These are phyloP conservation scores for Lodderomyces jiufengensis DNA, from an alignment of 1,139 yeast genomes.

Conservation along the genomic window DNA sequence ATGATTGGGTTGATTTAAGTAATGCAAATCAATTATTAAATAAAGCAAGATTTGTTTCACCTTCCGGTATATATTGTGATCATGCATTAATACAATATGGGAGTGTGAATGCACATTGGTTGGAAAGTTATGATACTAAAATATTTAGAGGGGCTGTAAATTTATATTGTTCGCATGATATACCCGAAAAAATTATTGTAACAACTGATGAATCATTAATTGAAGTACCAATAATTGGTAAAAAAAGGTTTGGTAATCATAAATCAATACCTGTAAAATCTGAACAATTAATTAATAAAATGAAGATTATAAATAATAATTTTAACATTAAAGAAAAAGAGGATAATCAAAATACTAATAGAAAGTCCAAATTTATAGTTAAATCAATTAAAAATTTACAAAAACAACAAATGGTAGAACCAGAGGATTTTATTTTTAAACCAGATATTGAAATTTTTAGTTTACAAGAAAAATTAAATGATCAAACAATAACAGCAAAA, in stretches of 20 bases:
- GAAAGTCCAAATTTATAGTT: slow-evolving; percentile 6
- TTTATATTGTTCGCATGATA: slow-evolving; percentile 31
- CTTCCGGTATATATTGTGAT: slow-evolving; percentile 26
- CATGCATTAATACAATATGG: slow-evolving; percentile 21
- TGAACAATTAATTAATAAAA: slow-evolving; percentile 13
- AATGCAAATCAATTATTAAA: slow-evolving; percentile 24
- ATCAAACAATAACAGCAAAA: slow-evolving; percentile 15
- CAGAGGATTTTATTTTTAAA: slow-evolving; percentile 32
- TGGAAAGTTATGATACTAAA: slow-evolving; percentile 34
- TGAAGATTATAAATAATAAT: slow-evolving; percentile 10
- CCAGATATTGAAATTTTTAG: slow-evolving; percentile 28
- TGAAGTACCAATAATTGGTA: slow-evolving; percentile 30
- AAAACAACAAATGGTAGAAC: slow-evolving; percentile 16
- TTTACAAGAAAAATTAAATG: slow-evolving; percentile 20
- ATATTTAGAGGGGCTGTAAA: slow-evolving; percentile 34
- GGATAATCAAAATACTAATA: neutral
- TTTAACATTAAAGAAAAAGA: too few relatives aligned
- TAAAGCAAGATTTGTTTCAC: slow-evolving; percentile 16
- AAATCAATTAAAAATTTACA: slow-evolving; percentile 15
- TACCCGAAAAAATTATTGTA: slow-evolving; percentile 27
- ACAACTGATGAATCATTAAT: slow-evolving; percentile 25
- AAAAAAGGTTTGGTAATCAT: slow-evolving; percentile 22
- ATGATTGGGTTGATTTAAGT: slow-evolving; percentile 38
- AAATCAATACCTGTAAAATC: slow-evolving; percentile 6
- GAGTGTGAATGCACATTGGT: slow-evolving; percentile 32